Conservation (phyloP, 2,329 filamentous ascomycete genomes). For the Colletotrichum graminicola region DNA sequence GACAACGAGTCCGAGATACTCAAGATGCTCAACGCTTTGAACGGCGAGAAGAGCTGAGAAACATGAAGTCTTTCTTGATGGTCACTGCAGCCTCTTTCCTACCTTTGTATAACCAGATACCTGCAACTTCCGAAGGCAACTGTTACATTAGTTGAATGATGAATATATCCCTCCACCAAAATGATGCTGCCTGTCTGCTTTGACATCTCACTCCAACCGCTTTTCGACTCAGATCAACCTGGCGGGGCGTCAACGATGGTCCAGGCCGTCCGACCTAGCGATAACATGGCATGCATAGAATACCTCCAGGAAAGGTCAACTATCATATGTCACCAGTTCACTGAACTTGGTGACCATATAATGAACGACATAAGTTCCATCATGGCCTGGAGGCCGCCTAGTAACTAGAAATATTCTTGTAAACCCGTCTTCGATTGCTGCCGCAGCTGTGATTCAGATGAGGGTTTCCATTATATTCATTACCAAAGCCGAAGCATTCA, state of each 20-base stretch:
- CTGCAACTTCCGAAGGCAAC: neutral
- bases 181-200: neutral
- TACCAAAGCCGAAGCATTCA: neutral
- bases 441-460: too few relatives aligned
- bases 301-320: neutral
- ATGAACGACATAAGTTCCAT: neutral
- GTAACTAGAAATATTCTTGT: neutral
- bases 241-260: neutral
- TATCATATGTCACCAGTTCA: neutral
- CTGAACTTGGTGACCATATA: neutral
- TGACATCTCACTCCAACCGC: neutral
- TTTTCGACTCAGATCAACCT: too few relatives aligned
- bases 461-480: neutral
- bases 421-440: neutral
- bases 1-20: slow-evolving; percentile 91
- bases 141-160: slow-evolving; percentile 32
- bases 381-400: too few relatives aligned
- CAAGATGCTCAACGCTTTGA: slow-evolving; percentile 76
- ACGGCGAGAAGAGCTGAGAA: slow-evolving; percentile 44
- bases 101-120: slow-evolving; percentile 29
- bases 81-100: slow-evolving; percentile 7
- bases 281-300: neutral
- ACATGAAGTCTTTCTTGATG: neutral
- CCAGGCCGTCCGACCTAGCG: too few relatives aligned
- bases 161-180: slow-evolving; percentile 21